Base-by-base conservation (phyloP, 2,329 filamentous ascomycete species). In the Ceratocystis albifundus region DNA sequence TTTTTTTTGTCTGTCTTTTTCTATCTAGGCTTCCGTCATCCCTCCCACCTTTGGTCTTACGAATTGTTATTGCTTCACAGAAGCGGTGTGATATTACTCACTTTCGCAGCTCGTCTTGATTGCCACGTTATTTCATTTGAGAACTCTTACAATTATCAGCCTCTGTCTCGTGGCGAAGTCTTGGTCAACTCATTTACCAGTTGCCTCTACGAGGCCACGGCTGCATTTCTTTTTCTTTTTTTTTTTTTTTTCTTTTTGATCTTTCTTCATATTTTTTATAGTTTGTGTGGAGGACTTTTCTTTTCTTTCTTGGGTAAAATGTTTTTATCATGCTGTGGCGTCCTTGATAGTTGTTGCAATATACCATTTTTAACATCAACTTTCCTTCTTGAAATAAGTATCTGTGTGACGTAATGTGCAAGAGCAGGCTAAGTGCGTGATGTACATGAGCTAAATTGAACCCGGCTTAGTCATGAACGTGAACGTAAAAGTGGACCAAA, bases 261-360 rank as follows among this genome's bases (percentile, higher is more conserved):
- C 7, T 22, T n/a, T 65, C 25, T 28, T 61, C 10, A 7, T 50
- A 2, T 55, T 61, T 20, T 55, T 32, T 48, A 59, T 36, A 59
- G 55, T 59, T 36, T 59, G 28, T 59, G 55, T 59, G 64, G 28
- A 32, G 41, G 65, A 41, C 22, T 61, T 62, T 61, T 50, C 22
- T 65, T 64, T 48, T 67, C 53, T 61, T 65, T 61, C 48, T 28
- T 67, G 59, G 65, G 57, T 62, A 59, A 67, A 66, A 62, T 61
- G 36, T 64, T 67, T 63, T 63, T 50, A n/a, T 53, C 61, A 63
- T 67, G 65, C 62, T 64, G 64, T 57, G 66, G 68, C 55, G 66
- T 66, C 61, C 68, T 64, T 66, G 65, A 53, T 63, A 66, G 59
- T 66, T 65, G 25, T 59, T 66, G 45, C 61, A 53, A 61, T 62